Evolutionary conservation across 208 protist genomes (phyloP).

Genomic region (Crithidia fasciculata): DNA sequence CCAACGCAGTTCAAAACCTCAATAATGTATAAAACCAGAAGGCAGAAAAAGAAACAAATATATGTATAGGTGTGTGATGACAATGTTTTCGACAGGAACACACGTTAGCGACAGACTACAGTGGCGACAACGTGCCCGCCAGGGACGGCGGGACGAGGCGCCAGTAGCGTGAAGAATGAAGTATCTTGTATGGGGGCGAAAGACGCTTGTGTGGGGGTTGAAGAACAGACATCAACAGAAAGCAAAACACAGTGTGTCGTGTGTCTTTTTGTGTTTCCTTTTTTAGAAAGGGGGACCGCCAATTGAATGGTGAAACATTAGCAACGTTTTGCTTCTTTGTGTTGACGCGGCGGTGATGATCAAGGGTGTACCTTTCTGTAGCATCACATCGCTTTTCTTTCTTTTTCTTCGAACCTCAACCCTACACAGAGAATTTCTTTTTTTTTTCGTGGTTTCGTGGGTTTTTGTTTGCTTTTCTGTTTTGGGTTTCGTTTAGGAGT

Average conservation of each 20-base stretch:
- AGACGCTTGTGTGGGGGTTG: too few species aligned
- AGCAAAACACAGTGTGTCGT: too few species aligned
- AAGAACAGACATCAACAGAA: too few species aligned
- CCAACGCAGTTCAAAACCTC: neutral
- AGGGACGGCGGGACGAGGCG: too few species aligned
- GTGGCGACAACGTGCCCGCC: neutral
- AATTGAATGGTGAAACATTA: slow-evolving; percentile 12
- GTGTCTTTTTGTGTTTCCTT: too few species aligned
- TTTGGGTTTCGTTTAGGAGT: neutral
- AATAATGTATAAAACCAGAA: neutral
- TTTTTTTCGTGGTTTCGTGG: neutral
- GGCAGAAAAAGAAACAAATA: neutral
- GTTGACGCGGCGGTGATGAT: neutral
- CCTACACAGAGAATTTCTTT: neutral
- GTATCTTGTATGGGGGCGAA: too few species aligned
- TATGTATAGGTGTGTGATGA: too few species aligned
- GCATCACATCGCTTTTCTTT: neutral
- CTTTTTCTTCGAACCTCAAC: neutral
- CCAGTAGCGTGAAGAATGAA: too few species aligned
- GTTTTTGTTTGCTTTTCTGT: neutral
- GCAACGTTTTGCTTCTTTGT: slow-evolving; percentile 13
- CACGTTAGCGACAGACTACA: neutral
- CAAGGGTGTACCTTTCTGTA: neutral
- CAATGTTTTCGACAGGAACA: too few species aligned
- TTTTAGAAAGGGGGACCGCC: neutral